Evolutionary conservation across 2,329 filamentous ascomycete genomes (phyloP).

Genomic region (Talaromyces sp.): DNA sequence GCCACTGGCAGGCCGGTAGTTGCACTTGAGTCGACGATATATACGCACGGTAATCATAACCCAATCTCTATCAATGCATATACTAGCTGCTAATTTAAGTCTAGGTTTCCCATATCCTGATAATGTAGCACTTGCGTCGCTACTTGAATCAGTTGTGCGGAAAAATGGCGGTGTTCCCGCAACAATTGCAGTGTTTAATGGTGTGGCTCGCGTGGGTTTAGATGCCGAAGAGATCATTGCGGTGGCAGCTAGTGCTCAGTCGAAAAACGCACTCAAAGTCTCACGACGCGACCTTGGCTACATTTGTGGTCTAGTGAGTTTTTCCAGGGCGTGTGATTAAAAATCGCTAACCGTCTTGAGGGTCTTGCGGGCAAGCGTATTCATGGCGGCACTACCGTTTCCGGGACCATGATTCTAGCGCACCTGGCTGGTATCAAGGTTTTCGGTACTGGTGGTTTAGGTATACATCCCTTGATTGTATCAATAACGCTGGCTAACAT

Average conservation of each 20-base stretch:
- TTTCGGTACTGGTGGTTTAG: constrained; percentile 91
- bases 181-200: constrained; percentile 83
- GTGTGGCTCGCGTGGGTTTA: constrained; percentile 77
- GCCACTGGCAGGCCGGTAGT: constrained; percentile 75
- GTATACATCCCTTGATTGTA: constrained; percentile 23
- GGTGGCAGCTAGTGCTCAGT: constrained; percentile 63
- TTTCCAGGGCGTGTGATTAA: background rate
- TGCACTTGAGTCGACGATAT: constrained; percentile 92
- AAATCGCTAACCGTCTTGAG: constrained; percentile 35
- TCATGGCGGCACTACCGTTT: constrained; percentile 88
- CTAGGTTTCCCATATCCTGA: constrained; percentile 67
- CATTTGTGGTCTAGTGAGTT: constrained; percentile 67
- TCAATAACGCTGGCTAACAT: constrained; percentile 20
- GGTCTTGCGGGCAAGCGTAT: constrained; percentile 64
- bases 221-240: constrained; percentile 66
- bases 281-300: constrained; percentile 85
- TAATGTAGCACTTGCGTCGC: constrained; percentile 70
- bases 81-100: background rate
- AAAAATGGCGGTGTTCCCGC: constrained; percentile 79
- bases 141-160: constrained; percentile 78
- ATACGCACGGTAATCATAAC: constrained; percentile 72
- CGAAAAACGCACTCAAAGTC: constrained; percentile 70
- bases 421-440: constrained; percentile 82
- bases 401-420: constrained; percentile 88
- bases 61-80: background rate